Base-by-base conservation (phyloP, 1,284 basidiomycete species). In the Apiotrichum brassicae region DNA sequence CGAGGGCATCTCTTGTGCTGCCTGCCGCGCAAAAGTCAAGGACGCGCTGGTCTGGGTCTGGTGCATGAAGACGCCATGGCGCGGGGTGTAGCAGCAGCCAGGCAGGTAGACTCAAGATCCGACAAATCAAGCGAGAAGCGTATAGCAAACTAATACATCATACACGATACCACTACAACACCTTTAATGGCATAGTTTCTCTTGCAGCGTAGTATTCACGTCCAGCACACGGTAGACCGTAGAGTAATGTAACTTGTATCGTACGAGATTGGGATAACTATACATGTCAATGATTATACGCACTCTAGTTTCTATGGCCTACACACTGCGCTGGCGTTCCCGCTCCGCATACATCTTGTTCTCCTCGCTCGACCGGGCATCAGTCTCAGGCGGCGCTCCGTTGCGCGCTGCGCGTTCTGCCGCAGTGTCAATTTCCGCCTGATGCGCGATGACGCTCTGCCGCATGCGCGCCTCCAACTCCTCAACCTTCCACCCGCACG, bases 401-500 rank as follows among this genome's bases (percentile, higher is more conserved):
- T 30, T 30, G 33, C 16, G 33, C 7, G 33, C 33, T 18, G 33
- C 33, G 12, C 33, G 33, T 16, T n/a, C 33, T 16, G 33, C 33
- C 16, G 33, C 33, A 30, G 7, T 30, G 28, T 30, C 28, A 7
- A 14, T 14, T 16, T 34, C 33, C 13, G 33, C 33, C 33, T 34
- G 33, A 7, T 34, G 33, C 33, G 33, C 24, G 16, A 40, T 6
- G 28, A 32, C 22, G 28, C 40, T 32, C 40, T 30, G 26, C 11
- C 51, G 48, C 53, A 61, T 62, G 39, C 62, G 54, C 44, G 51
- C 53, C 40, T 62, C 61, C 47, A 65, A 55, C 46, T 62, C 52
- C 36, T 62, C 63, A 18, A 62, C 48, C 49, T 56, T 55, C 40
- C 52, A 51, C 2, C 63, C 63, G 48, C 63, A 65, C 9, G 63